Percentiles rank a stretch among this genome's conserved stretches.
Evolutionary conservation across 2,329 filamentous ascomycete species (phyloP).

Genomic region (Ophiostoma fasciatum): DNA sequence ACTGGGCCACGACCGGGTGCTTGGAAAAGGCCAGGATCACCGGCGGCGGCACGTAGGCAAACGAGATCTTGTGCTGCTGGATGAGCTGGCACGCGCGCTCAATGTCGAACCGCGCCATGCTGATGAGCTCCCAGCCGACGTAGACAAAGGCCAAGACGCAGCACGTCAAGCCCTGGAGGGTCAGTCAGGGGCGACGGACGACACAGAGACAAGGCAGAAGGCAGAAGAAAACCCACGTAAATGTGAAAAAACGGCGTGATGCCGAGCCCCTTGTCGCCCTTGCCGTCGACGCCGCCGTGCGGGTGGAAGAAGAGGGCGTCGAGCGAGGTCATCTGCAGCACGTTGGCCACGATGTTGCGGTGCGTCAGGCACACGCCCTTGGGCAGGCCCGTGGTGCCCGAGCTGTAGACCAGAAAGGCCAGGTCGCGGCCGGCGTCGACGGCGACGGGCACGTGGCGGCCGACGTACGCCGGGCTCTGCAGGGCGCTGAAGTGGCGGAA

Average conservation of each 20-base stretch:
- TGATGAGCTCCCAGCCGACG: slow-evolving; percentile 48
- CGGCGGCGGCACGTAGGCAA: slow-evolving; percentile 70
- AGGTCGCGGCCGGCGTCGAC: slow-evolving; percentile 56
- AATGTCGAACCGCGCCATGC: slow-evolving; percentile 71
- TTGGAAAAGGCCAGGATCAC: slow-evolving; percentile 71
- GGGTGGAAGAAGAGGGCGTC: slow-evolving; percentile 43
- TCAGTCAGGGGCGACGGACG: too few species aligned
- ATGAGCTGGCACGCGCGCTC: slow-evolving; percentile 64
- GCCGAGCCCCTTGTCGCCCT: slow-evolving; percentile 59
- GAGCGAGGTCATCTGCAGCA: slow-evolving; percentile 36
- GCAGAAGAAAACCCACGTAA: too few species aligned
- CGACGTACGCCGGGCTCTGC: slow-evolving; percentile 36
- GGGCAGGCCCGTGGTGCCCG: slow-evolving; percentile 77
- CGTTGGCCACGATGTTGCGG: slow-evolving; percentile 65
- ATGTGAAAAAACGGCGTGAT: slow-evolving; percentile 87
- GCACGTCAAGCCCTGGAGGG: slow-evolving; percentile 47
- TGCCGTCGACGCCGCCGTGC: slow-evolving; percentile 41
- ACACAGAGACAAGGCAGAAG: too few species aligned
- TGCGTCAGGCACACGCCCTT: slow-evolving; percentile 87
- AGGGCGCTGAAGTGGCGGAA: slow-evolving; percentile 62
- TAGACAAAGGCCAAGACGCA: slow-evolving; percentile 56
- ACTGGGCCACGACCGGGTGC: slow-evolving; percentile 61
- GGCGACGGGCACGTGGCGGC: slow-evolving; percentile 24
- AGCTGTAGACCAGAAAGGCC: slow-evolving; percentile 76
- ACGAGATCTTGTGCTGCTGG: slow-evolving; percentile 61